Evolutionary conservation across 768 basidiomycete genomes (phyloP), one percentile per base, ranked within the genome.

Genomic region (Termitomyces sp.): DNA sequence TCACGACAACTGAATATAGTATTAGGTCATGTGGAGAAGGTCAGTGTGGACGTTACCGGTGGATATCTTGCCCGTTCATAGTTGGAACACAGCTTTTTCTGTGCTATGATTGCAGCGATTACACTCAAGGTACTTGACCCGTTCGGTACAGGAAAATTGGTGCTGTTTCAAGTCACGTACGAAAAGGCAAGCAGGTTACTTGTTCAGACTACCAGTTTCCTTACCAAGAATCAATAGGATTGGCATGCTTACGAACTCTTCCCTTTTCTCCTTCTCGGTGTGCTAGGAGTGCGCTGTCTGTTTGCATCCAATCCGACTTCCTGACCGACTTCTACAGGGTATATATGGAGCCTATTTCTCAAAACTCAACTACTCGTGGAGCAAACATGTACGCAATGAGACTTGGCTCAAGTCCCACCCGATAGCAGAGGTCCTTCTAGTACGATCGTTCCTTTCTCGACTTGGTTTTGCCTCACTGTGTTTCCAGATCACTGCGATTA

Each of bases 31-130:
- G 93, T 96, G 93, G 92, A 78, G 94, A 76, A 91, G 91, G 93
- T 93, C 67, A 49, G 72, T 61, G 54, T 30, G 31, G 4, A n/a
- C 49, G 13, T 55, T 49, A 36, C 49, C 72, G 24, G 72, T 71
- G 27, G 68, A 67, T 30, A 4, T 20, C 27, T 12, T 39, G 20
- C 16, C 68, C 75, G 36, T 69, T 52, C 48, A 57, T 55, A 52
- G 22, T 18, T 41, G 44, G 58, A n/a, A 68, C 58, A 55, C 68
- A 96, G 93, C 67, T 99, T 99, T 75, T 95, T 99, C 72, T 98
- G 97, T 68, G 97, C 97, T 2, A 87, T 98, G 82, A 92, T 98
- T 63, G 97, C 97, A 2, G 96, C 96, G 1, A 89, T 98, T 65
- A 96, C 96, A 0, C 77, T 99, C 47, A 83, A 87, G 73, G 89